These are phyloP conservation scores for Lagenidium giganteum DNA, from an alignment of 352 stramenopile genomes.

Conservation along the genomic window DNA sequence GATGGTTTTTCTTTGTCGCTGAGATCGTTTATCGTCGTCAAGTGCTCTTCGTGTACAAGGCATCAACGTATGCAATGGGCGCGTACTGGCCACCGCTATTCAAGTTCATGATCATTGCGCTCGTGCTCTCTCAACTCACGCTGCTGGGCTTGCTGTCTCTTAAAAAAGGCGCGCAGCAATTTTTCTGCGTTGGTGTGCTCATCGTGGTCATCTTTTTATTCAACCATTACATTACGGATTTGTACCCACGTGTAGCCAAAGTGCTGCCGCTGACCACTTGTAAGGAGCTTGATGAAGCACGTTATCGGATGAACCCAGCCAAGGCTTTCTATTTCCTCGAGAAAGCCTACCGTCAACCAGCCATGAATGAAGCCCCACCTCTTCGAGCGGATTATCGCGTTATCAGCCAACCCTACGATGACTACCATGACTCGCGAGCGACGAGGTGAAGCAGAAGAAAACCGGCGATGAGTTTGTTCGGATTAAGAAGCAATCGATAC, in stretches of 20 bases:
- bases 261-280: conserved; percentile 57
- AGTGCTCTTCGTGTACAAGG: conserved; percentile 65
- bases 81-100: conserved; percentile 75
- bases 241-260: conserved; percentile 58
- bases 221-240: conserved; percentile 43
- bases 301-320: conserved; percentile 27
- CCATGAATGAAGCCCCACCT: conserved; percentile 44
- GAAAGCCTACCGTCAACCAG: conserved; percentile 64
- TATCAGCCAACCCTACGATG: too few relatives aligned
- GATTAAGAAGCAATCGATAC: too few relatives aligned
- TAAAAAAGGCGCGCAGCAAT: conserved; percentile 43
- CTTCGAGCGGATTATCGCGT: conserved; percentile 60
- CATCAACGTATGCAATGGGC: conserved; percentile 46
- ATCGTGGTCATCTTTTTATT: conserved; percentile 50
- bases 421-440: too few relatives aligned
- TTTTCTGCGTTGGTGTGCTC: conserved; percentile 17
- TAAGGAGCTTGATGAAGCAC: conserved; percentile 40
- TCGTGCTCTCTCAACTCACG: conserved; percentile 70
- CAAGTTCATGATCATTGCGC: conserved; percentile 66
- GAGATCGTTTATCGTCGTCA: conserved; percentile 70
- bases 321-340: conserved; percentile 55
- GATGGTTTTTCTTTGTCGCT: conserved; percentile 61
- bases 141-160: conserved; percentile 76
- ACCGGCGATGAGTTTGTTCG: too few relatives aligned
- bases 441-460: too few relatives aligned